Evolutionary conservation across 768 basidiomycete genomes (phyloP).

Genomic region (Pleurotus platypus): DNA sequence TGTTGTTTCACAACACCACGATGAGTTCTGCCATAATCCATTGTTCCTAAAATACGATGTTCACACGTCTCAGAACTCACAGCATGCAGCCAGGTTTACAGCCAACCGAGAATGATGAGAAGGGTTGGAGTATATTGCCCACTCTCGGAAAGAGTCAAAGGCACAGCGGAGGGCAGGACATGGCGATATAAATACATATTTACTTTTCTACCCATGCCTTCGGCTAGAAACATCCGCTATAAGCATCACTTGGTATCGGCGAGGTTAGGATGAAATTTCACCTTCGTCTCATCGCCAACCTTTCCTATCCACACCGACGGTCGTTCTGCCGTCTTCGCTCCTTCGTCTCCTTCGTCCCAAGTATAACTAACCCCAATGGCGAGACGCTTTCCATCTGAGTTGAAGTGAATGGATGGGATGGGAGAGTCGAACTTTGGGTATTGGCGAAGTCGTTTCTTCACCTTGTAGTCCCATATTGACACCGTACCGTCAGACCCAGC

Average conservation of each 20-base stretch:
- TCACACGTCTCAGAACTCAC: too few species aligned
- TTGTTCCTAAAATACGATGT: too few species aligned
- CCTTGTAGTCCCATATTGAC: constrained; percentile 95
- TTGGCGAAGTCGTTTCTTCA: constrained; percentile 92
- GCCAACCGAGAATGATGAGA: neutral
- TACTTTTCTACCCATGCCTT: constrained; percentile 21
- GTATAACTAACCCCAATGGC: constrained; percentile 87
- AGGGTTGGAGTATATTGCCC: neutral
- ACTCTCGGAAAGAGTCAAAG: neutral
- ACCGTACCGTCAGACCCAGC: constrained; percentile 93
- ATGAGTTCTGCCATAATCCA: too few species aligned
- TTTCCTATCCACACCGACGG: constrained; percentile 60
- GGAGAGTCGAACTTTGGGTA: constrained; percentile 71
- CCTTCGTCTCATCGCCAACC: constrained; percentile 79
- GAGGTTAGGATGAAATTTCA: constrained; percentile 22
- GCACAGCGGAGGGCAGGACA: neutral
- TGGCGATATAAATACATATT: neutral
- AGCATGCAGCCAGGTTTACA: neutral
- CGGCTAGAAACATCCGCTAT: constrained; percentile 13
- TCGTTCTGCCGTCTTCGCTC: constrained; percentile 58
- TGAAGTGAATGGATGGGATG: constrained; percentile 81
- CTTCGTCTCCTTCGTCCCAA: constrained; percentile 84
- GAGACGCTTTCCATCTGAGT: constrained; percentile 75
- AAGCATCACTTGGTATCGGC: neutral
- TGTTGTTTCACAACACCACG: too few species aligned